These are phyloP conservation scores for Aspergillus sp. DNA, from an alignment of 2,329 filamentous ascomycete genomes.

Conservation along the genomic window DNA sequence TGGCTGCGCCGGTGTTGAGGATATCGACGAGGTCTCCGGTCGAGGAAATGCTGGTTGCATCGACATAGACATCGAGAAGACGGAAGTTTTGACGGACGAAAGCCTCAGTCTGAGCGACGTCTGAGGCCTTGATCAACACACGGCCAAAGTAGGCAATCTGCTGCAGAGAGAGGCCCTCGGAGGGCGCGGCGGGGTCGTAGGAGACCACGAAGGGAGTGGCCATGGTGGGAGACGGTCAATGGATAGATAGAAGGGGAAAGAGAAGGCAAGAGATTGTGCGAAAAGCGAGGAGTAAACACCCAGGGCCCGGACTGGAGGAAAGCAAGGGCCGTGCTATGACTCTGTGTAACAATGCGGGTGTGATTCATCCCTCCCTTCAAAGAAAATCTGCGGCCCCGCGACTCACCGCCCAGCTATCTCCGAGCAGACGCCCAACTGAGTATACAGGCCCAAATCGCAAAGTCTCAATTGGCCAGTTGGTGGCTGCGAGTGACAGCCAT, in stretches of 20 bases:
- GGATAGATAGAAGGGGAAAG: not conserved
- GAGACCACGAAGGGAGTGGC: constrained; percentile 45
- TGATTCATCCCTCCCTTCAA: not conserved
- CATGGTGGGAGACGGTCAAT: constrained; percentile 29
- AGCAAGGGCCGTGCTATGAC: not conserved
- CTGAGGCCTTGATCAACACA: constrained; percentile 55
- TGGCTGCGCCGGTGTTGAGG: constrained; percentile 80
- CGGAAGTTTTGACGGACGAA: constrained; percentile 60
- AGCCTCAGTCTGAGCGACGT: constrained; percentile 38
- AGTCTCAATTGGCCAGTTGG: not conserved
- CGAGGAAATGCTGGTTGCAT: constrained; percentile 68
- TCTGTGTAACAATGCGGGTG: not conserved
- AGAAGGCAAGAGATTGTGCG: not conserved
- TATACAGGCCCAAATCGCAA: not conserved
- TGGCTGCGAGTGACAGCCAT: not conserved
- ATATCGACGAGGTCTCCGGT: constrained; percentile 74
- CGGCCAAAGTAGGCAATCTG: constrained; percentile 60
- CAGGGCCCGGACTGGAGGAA: not conserved
- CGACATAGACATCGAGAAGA: constrained; percentile 66
- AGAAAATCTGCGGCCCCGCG: not conserved
- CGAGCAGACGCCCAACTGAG: not conserved
- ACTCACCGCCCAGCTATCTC: not conserved
- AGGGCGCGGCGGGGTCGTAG: constrained; percentile 41
- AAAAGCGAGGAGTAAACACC: not conserved
- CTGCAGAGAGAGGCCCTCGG: constrained; percentile 52